Conservation (phyloP, 768 basidiomycete genomes). For the Kondoa subrosea region DNA sequence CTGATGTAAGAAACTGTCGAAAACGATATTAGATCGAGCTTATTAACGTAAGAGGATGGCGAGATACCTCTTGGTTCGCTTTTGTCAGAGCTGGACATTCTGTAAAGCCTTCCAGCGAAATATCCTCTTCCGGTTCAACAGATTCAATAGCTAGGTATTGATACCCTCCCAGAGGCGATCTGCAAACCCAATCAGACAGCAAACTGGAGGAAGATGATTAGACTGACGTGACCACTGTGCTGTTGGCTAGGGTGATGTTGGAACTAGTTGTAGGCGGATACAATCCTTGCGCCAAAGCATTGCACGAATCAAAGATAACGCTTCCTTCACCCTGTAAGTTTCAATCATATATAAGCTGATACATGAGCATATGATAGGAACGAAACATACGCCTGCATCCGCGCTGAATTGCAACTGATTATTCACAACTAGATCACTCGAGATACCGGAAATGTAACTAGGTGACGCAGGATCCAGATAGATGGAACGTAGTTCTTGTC, state of each 20-base stretch:
- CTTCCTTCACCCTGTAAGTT: conserved; percentile 47
- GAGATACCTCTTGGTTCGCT: neutral
- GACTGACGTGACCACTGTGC: conserved; percentile 44
- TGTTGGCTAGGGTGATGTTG: conserved; percentile 50
- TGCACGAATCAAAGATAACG: conserved; percentile 50
- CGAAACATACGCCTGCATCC: neutral
- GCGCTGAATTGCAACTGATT: neutral
- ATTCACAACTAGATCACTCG: neutral
- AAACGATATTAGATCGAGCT: conserved; percentile 27
- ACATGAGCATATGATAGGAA: neutral
- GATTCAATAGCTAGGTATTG: conserved; percentile 51
- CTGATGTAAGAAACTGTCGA: conserved; percentile 32
- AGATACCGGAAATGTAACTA: neutral
- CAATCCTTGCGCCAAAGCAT: conserved; percentile 52
- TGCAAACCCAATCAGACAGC: conserved; percentile 33
- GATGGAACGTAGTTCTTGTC: neutral
- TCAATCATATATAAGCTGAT: neutral
- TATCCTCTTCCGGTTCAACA: conserved; percentile 16
- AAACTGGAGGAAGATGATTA: conserved; percentile 61
- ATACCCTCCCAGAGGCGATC: conserved; percentile 49
- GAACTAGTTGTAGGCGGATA: conserved; percentile 44
- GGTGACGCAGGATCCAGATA: neutral
- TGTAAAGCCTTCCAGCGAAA: conserved; percentile 17
- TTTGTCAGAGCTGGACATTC: conserved; percentile 11
- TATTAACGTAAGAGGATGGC: neutral